These are phyloP conservation scores for Nakazawaea holstii DNA, from an alignment of 805 yeast species.

Conservation along the genomic window DNA sequence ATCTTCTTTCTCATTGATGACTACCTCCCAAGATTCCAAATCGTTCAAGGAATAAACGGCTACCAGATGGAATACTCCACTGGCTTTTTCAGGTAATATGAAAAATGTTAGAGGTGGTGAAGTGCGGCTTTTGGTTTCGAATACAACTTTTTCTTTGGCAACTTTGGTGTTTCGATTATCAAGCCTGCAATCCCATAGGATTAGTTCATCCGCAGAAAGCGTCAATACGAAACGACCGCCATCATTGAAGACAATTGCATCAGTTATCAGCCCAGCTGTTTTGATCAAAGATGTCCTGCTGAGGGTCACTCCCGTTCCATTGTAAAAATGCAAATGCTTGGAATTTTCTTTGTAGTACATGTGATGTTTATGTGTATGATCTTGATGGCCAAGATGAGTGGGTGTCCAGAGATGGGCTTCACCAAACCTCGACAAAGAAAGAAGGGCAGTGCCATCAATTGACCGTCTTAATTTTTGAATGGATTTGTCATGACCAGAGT, in stretches of 20 bases:
- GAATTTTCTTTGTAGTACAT: background rate
- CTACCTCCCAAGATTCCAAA: conserved; percentile 38
- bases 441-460: conserved; percentile 53
- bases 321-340: conserved; percentile 8
- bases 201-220: conserved; percentile 36
- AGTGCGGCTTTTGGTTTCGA: background rate
- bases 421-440: conserved; percentile 56
- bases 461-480: conserved; percentile 64
- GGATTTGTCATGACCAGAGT: conserved; percentile 85
- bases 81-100: conserved; percentile 27
- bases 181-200: conserved; percentile 58
- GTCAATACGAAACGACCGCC: conserved; percentile 42
- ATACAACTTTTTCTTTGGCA: conserved; percentile 1
- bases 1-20: conserved; percentile 7
- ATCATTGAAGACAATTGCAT: conserved; percentile 41
- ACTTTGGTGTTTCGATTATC: conserved; percentile 19
- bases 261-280: conserved; percentile 41
- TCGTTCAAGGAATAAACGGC: conserved; percentile 38
- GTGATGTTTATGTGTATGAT: conserved; percentile 4
- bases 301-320: conserved; percentile 17
- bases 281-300: conserved; percentile 28
- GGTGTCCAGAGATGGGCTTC: conserved; percentile 62
- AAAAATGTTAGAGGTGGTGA: conserved; percentile 23
- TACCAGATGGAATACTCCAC: conserved; percentile 36
- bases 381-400: conserved; percentile 17